phyloP scores from a whole-genome alignment of 345 rosid species.

The Arabis hirsuta region DNA sequence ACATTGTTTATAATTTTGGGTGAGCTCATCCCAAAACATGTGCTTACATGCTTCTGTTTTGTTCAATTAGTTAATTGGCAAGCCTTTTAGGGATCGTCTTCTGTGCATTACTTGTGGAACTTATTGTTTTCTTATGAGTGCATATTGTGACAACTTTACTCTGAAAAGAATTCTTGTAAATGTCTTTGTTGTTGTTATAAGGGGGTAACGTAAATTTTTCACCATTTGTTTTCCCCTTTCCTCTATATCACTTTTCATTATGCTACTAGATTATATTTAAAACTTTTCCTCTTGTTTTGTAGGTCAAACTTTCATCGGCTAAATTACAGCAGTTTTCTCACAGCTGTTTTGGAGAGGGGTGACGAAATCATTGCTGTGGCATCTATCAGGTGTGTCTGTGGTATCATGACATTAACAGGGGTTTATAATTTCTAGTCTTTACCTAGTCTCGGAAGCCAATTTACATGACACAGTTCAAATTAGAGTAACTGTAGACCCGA shows the following conservation, averaged over 20 bases:
- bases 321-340: constrained; percentile 71
- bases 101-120: neutral
- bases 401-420: constrained; percentile 16
- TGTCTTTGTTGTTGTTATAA: neutral
- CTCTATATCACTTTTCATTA: neutral
- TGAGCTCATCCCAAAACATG: constrained; percentile 43
- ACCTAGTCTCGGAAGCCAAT: neutral
- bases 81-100: neutral
- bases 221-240: neutral
- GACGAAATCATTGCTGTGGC: constrained; percentile 89
- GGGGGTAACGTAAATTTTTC: neutral
- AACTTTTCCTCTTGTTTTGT: constrained; percentile 36
- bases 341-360: constrained; percentile 81
- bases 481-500: neutral
- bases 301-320: constrained; percentile 91
- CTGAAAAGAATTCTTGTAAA: neutral
- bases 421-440: constrained; percentile 9
- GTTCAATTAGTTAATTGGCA: constrained; percentile 25
- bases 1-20: constrained; percentile 88
- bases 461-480: neutral
- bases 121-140: neutral
- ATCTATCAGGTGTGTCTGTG: constrained; percentile 69
- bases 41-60: constrained; percentile 15
- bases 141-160: neutral
- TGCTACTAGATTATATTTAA: constrained; percentile 3